Percentiles rank a stretch among this genome's conserved stretches.
phyloP scores from a whole-genome alignment of 345 rosid genomes.

The Populus simonii region DNA sequence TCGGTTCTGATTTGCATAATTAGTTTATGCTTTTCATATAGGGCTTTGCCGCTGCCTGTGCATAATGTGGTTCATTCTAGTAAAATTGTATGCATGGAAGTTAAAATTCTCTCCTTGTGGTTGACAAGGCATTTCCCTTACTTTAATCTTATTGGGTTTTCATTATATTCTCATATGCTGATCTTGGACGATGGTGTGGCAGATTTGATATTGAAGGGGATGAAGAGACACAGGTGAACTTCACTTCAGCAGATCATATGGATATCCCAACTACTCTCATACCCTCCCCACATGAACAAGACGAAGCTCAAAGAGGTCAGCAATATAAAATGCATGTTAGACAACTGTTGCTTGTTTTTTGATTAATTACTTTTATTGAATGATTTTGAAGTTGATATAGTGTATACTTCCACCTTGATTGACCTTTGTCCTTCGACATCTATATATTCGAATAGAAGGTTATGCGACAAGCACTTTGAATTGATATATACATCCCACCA shows the following conservation, averaged over 20 bases:
- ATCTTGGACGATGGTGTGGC: constrained; percentile 21
- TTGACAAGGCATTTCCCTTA: background rate
- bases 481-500: no score
- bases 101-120: background rate
- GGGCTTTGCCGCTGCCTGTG: background rate
- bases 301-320: constrained; percentile 54
- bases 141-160: background rate
- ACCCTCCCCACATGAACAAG: constrained; percentile 51
- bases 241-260: constrained; percentile 44
- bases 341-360: background rate
- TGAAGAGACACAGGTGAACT: constrained; percentile 55
- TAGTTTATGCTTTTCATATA: background rate
- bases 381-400: no score
- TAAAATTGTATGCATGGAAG: background rate
- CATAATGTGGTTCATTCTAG: background rate
- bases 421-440: background rate
- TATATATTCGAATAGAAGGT: background rate
- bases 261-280: constrained; percentile 43
- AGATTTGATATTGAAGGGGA: constrained; percentile 80
- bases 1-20: background rate
- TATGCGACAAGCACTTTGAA: background rate
- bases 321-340: background rate
- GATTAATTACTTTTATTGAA: no score
- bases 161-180: background rate
- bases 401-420: no score